phyloP scores from a whole-genome alignment of 2,329 filamentous ascomycete genomes.

The Penicillium sumatraense region DNA sequence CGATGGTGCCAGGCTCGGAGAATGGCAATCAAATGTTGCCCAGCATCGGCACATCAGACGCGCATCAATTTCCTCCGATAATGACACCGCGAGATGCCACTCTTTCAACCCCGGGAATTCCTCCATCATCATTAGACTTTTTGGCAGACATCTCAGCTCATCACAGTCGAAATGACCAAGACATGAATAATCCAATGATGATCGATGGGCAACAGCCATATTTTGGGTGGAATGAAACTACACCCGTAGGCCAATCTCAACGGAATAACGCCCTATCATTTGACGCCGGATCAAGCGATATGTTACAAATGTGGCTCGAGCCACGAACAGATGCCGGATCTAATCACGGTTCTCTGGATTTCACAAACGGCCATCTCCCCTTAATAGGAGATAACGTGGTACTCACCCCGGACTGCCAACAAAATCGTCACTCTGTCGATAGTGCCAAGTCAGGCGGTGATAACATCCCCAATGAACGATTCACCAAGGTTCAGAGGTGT shows the following conservation, averaged over 20 bases:
- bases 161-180: constrained; percentile 35
- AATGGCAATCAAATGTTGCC: constrained; percentile 24
- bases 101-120: constrained; percentile 33
- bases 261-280: constrained; percentile 25
- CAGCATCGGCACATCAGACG: constrained; percentile 12
- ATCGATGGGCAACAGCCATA: constrained; percentile 36
- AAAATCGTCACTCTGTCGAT: constrained; percentile 28
- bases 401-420: constrained; percentile 28
- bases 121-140: constrained; percentile 46
- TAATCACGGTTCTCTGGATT: constrained; percentile 35
- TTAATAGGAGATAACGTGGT: constrained; percentile 26
- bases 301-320: constrained; percentile 43
- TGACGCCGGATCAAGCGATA: constrained; percentile 34
- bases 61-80: constrained; percentile 19
- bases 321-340: constrained; percentile 36
- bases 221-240: constrained; percentile 36
- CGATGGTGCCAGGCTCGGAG: constrained; percentile 11
- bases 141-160: constrained; percentile 43
- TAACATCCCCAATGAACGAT: constrained; percentile 47
- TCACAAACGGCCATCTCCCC: constrained; percentile 30
- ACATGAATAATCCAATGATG: constrained; percentile 33
- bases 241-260: constrained; percentile 27
- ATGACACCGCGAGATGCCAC: constrained; percentile 30
- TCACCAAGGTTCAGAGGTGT: constrained; percentile 47
- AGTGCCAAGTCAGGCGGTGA: constrained; percentile 25